Conservation (phyloP, 768 basidiomycete genomes). For the Saitozyma podzolica region DNA sequence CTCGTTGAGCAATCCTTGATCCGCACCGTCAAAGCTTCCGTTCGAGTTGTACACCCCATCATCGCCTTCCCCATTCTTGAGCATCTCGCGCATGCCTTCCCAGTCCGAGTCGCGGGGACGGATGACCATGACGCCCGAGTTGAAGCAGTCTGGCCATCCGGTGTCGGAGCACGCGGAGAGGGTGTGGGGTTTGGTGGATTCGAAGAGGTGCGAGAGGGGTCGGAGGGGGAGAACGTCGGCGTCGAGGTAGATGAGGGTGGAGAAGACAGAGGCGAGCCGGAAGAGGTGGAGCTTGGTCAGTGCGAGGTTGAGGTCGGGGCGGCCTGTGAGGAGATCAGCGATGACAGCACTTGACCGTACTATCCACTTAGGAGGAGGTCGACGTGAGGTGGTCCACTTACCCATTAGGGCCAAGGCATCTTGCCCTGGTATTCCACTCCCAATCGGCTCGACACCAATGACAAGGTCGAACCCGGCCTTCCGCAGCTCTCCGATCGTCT, state of each 20-base stretch:
- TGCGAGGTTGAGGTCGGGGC: constrained; percentile 87
- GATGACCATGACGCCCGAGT: constrained; percentile 90
- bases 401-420: constrained; percentile 77
- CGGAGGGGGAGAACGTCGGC: constrained; percentile 53
- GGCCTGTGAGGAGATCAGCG: constrained; percentile 61
- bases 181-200: constrained; percentile 61
- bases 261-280: constrained; percentile 61
- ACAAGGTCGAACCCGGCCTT: constrained; percentile 74
- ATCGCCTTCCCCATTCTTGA: constrained; percentile 58
- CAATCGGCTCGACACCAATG: constrained; percentile 87
- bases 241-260: constrained; percentile 55
- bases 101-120: constrained; percentile 71
- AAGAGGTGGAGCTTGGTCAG: constrained; percentile 96
- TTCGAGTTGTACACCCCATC: constrained; percentile 53
- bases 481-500: constrained; percentile 73
- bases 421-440: constrained; percentile 61
- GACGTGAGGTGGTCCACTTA: constrained; percentile 50
- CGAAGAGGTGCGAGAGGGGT: constrained; percentile 90
- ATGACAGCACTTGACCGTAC: neutral
- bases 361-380: neutral
- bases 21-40: constrained; percentile 97
- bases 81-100: constrained; percentile 66
- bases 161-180: constrained; percentile 95
- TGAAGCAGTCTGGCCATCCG: constrained; percentile 99
- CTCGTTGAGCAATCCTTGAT: constrained; percentile 95